Conservation (phyloP, 108 stramenopile genomes). For the Asterionellopsis glacialis region DNA sequence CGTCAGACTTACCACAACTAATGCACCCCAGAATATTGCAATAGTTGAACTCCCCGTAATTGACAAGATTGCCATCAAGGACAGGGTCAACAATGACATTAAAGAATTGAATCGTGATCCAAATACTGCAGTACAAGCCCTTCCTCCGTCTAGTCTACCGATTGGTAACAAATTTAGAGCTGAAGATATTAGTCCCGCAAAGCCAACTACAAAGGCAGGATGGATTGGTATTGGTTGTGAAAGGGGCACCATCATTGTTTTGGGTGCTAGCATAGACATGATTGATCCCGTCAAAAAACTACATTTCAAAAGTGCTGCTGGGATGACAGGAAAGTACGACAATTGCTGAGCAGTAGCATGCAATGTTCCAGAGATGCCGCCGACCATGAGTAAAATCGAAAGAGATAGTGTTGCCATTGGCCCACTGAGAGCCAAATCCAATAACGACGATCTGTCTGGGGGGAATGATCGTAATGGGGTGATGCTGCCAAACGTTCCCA, state of each 20-base stretch:
- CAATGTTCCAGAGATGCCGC: constrained; percentile 21
- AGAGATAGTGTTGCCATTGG: constrained; percentile 21
- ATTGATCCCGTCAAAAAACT: constrained; percentile 64
- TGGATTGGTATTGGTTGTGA: constrained; percentile 85
- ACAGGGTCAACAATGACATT: constrained; percentile 34
- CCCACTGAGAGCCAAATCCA: constrained; percentile 49
- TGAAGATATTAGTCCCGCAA: constrained; percentile 71
- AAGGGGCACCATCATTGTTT: constrained; percentile 53
- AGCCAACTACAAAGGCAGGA: constrained; percentile 76
- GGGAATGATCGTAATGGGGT: constrained; percentile 75
- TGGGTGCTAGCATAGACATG: constrained; percentile 49
- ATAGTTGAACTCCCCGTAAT: constrained; percentile 24
- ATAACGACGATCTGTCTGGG: constrained; percentile 27
- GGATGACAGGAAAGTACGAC: constrained; percentile 50
- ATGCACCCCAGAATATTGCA: constrained; percentile 42
- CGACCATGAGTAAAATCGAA: constrained; percentile 26
- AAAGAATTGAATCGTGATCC: constrained; percentile 35
- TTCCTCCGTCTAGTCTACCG: constrained; percentile 86
- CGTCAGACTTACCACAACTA: constrained; percentile 36
- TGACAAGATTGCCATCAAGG: constrained; percentile 14
- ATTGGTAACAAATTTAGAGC: constrained; percentile 89
- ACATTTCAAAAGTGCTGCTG: constrained; percentile 58
- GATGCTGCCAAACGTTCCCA: constrained; percentile 57
- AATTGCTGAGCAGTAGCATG: constrained; percentile 23
- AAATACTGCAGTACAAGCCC: constrained; percentile 62